Evolutionary conservation across 352 stramenopile species (phyloP), one percentile per base, ranked within the genome.

Genomic region (Phytophthora macrochlamydospora): DNA sequence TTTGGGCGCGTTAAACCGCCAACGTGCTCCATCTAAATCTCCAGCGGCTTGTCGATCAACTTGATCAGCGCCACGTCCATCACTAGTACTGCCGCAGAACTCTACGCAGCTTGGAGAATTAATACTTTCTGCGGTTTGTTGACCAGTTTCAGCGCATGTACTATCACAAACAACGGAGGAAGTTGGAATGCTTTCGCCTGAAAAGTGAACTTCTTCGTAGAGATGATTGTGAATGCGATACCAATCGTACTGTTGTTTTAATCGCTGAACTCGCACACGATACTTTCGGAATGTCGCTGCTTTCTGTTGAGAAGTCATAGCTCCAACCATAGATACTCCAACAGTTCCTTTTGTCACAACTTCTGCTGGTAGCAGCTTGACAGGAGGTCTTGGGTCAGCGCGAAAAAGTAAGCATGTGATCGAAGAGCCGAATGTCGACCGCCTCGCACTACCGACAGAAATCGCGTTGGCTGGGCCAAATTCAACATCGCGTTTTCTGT

Each of bases 401-500:
- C 54, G 58, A 18, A 73, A 73, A n/a, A 60, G 49, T 73, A 73
- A 1, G 65, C 58, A 40, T 68, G 58, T 12, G 59, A 67, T 13
- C 59, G 45, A 28, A 73, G 37, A 14, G 53, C 52, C 1, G 32
- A 45, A 42, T 65, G 65, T 35, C 57, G 56, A 2, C 65, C 54
- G 14, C 58, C 58, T 49, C 59, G 31, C 24, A 73, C 52, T 11
- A 65, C 59, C 13, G 53, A 65, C 3, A 68, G 48, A n/a, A 54
- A 73, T 54, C 68, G 65, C 11, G 52, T 62, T 2, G 65, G 65
- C 51, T 73, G 59, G 5, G 54, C 29, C 18, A 73, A 54, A 43
- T 73, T 73, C 28, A 73, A 33, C 53, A 68, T 73, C 0, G 58
- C 54, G 28, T 73, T 62, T 18, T 68, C 58, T 2, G 59, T 68